phyloP scores from a whole-genome alignment of 2,329 filamentous ascomycete genomes.

The Reticulascus tulasneorum region DNA sequence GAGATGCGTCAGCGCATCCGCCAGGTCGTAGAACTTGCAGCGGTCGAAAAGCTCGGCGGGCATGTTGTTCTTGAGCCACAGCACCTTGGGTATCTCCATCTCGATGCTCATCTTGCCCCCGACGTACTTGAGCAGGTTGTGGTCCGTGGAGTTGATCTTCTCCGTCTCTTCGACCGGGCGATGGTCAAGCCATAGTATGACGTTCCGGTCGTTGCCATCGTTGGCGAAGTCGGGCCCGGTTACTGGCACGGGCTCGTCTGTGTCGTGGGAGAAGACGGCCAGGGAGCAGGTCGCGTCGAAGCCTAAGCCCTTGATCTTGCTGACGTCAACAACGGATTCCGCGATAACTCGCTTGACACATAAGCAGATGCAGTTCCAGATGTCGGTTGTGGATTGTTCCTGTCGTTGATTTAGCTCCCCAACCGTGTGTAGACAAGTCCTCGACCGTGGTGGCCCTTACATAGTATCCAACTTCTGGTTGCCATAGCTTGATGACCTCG shows the following conservation, averaged over 20 bases:
- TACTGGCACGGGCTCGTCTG: slow-evolving; percentile 85
- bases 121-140: slow-evolving; percentile 92
- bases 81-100: slow-evolving; percentile 98
- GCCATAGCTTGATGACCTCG: slow-evolving; percentile 76
- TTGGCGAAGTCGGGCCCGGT: slow-evolving; percentile 77
- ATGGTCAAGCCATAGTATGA: slow-evolving; percentile 97
- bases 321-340: slow-evolving; percentile 74
- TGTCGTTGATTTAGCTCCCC: no score
- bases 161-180: slow-evolving; percentile 85
- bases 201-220: slow-evolving; percentile 81
- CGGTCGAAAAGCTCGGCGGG: slow-evolving; percentile 81
- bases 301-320: slow-evolving; percentile 80
- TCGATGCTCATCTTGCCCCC: slow-evolving; percentile 98
- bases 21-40: slow-evolving; percentile 96
- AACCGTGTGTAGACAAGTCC: neutral
- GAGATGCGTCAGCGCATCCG: slow-evolving; percentile 88
- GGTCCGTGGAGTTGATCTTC: slow-evolving; percentile 86
- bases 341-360: slow-evolving; percentile 79
- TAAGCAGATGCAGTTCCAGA: slow-evolving; percentile 91
- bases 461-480: slow-evolving; percentile 72
- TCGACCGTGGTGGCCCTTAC: slow-evolving; percentile 37
- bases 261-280: slow-evolving; percentile 83
- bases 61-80: slow-evolving; percentile 99
- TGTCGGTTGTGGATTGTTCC: slow-evolving; percentile 98
- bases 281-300: slow-evolving; percentile 99